Base-by-base conservation (phyloP, 169 alveolate species). In the Plasmodium coatneyi region DNA sequence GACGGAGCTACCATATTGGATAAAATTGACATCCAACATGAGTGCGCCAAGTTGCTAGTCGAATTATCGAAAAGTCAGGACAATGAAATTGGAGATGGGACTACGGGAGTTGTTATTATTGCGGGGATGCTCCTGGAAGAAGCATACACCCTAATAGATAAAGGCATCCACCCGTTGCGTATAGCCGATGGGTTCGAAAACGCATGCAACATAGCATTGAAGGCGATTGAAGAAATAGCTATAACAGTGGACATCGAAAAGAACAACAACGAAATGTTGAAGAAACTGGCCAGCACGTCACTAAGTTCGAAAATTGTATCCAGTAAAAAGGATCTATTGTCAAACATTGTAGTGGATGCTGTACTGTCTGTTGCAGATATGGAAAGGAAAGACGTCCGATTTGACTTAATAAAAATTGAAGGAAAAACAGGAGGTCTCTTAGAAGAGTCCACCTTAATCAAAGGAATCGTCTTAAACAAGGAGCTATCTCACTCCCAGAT, bases 81-180 rank as follows among this genome's bases (percentile, higher is more conserved):
- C 91, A 99, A 98, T 82, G 99, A 99, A 95, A 98, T 99, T 72
- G 99, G 99, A 46, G 99, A 99, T 95, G 99, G 99, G 36, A 99
- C 99, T 79, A 99, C 99, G 2, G 99, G 99, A 6, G 99, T 99
- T 49, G 99, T 99, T 22, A 99, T 99, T 56, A 94, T 99, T 66
- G 99, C 99, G 10, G 99, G 99, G 0, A 99, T 99, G 5, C 95
- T 99, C 43, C 96, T 99, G 28, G 99, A 98, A 80, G 97, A 98
- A 93, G 99, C 99, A 30, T 97, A 96, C 80, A 95, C 96, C 71
- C 96, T 99, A 36, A 97, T 99, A 25, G 99, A 99, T 92, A 93
- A 98, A 95, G 99, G 99, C 5, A 96, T 99, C 36, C 99, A 99
- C 95, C 99, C 99, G 3, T 96, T 99, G 34, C 97, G 99, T 84